Percentiles rank a stretch among this genome's conserved stretches.
phyloP scores from a whole-genome alignment of 116 monocot species.

The Dioscorea cayenensis region DNA sequence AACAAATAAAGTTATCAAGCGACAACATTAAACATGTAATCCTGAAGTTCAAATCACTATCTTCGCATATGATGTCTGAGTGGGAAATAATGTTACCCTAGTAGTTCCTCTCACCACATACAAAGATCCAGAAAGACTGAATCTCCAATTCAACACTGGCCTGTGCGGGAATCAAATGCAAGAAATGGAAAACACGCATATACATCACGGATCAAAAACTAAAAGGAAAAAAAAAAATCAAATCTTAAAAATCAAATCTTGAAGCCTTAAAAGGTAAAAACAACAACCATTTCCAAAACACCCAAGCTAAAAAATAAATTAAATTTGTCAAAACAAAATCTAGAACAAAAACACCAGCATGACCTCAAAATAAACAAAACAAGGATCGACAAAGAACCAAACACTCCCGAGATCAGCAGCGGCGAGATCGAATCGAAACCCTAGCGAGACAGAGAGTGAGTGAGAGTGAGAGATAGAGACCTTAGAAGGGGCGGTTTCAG shows the following conservation, averaged over 20 bases:
- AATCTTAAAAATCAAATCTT: neutral
- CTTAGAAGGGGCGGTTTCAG: constrained; percentile 36
- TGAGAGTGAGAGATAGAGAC: constrained; percentile 9
- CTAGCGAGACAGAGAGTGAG: neutral
- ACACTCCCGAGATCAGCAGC: neutral
- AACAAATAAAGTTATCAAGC: too few species aligned
- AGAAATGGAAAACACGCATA: neutral
- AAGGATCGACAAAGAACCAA: neutral
- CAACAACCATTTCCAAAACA: neutral
- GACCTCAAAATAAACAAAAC: neutral
- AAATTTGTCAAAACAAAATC: neutral
- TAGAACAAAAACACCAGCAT: too few species aligned
- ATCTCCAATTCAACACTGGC: too few species aligned
- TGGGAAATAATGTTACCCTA: too few species aligned
- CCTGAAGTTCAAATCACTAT: too few species aligned
- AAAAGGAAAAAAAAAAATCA: neutral
- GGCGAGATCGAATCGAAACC: neutral
- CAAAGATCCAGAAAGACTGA: too few species aligned
- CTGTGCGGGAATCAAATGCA: neutral
- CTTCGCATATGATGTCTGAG: too few species aligned
- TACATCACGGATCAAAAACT: neutral
- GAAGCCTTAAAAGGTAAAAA: neutral
- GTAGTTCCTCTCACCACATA: too few species aligned
- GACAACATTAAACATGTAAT: too few species aligned
- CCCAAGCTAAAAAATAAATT: neutral